phyloP scores from a whole-genome alignment of 2,329 filamentous ascomycete species.

The Chalaropsis ovoidea region DNA sequence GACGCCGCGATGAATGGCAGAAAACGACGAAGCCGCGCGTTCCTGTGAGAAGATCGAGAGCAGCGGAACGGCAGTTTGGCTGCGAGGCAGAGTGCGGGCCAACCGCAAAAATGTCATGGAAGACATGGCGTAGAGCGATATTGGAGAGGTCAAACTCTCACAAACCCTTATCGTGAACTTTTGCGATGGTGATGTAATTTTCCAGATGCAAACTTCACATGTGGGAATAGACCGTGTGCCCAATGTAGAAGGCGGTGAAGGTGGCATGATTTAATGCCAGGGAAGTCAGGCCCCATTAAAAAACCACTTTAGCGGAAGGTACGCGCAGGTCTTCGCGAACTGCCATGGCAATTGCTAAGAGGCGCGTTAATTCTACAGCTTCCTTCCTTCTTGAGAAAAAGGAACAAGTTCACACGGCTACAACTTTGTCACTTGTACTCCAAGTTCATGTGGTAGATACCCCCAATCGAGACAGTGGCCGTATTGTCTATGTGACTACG shows the following conservation, averaged over 20 bases:
- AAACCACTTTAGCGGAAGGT: background rate
- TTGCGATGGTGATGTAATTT: background rate
- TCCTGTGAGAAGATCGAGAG: background rate
- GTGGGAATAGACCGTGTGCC: background rate
- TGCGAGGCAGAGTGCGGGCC: background rate
- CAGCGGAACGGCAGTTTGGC: background rate
- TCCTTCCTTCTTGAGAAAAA: no score
- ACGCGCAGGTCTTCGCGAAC: background rate
- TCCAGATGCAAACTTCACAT: background rate
- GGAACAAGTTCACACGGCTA: no score
- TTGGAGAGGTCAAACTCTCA: background rate
- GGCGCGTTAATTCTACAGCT: background rate
- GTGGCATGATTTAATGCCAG: background rate
- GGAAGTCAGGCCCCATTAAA: background rate
- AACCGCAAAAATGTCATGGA: constrained; percentile 12
- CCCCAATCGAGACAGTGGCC: no score
- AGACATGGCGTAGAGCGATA: constrained; percentile 11
- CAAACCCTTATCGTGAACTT: background rate
- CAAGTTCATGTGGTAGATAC: no score
- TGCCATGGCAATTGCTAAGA: background rate
- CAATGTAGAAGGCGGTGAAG: constrained; percentile 16
- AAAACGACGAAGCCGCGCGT: constrained; percentile 36
- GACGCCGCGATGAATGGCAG: constrained; percentile 59
- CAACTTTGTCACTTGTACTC: no score
- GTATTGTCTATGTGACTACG: no score